These are phyloP conservation scores for Trametes cingulata DNA, from an alignment of 768 basidiomycete genomes.

Conservation along the genomic window DNA sequence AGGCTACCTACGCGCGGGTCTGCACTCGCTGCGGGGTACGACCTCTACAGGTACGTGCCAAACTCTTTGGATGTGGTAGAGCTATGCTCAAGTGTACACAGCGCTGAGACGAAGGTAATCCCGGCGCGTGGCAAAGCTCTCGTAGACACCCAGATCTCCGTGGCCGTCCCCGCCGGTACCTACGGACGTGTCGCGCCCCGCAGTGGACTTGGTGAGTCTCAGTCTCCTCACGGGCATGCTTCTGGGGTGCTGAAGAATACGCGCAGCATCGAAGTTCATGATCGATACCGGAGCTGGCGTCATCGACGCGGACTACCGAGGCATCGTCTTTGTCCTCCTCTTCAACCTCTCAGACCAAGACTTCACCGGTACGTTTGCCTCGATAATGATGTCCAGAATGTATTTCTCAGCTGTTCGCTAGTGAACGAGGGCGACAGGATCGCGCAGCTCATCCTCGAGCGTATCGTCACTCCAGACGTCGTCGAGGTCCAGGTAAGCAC, in stretches of 20 bases:
- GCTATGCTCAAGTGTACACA: conserved; percentile 31
- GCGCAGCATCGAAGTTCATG: conserved; percentile 94
- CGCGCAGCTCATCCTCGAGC: conserved; percentile 93
- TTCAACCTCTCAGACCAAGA: conserved; percentile 92
- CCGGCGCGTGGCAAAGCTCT: conserved; percentile 92
- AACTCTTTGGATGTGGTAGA: not conserved
- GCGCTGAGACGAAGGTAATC: conserved; percentile 81
- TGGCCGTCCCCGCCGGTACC: conserved; percentile 90
- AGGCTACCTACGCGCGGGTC: conserved; percentile 86
- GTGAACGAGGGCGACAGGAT: conserved; percentile 94
- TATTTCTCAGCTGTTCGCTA: conserved; percentile 33
- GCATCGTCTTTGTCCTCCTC: conserved; percentile 84
- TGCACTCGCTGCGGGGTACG: conserved; percentile 87
- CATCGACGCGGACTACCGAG: conserved; percentile 95
- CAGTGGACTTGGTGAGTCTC: conserved; percentile 81
- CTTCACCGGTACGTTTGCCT: conserved; percentile 65
- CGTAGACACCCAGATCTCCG: conserved; percentile 87
- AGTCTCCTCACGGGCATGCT: not conserved
- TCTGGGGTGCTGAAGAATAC: too few species aligned
- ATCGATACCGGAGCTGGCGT: conserved; percentile 98
- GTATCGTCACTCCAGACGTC: conserved; percentile 82
- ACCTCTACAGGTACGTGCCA: conserved; percentile 79
- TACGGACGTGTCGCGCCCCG: conserved; percentile 97
- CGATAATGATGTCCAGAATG: not conserved
- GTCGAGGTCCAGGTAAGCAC: conserved; percentile 78